Evolutionary conservation across 805 yeast genomes (phyloP).

Genomic region (Ogataea ganodermae): DNA sequence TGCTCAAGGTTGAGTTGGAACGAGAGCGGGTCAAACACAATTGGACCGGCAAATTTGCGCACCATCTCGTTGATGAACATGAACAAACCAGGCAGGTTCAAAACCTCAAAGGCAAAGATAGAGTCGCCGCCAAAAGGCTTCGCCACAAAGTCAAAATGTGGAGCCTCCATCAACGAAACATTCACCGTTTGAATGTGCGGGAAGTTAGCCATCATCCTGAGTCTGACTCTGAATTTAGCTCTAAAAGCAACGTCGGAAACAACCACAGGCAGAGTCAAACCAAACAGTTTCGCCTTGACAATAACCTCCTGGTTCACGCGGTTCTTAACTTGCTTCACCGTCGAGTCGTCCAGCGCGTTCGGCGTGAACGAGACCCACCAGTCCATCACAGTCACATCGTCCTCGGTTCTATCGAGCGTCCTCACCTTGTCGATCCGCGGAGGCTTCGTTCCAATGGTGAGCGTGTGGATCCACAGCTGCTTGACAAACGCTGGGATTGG

Average conservation of each 20-base stretch:
- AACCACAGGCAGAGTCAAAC: slow-evolving; percentile 74
- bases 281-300: slow-evolving; percentile 80
- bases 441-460: slow-evolving; percentile 94
- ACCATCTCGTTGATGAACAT: slow-evolving; percentile 84
- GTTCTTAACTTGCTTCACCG: slow-evolving; percentile 80
- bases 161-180: slow-evolving; percentile 81
- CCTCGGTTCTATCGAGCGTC: slow-evolving; percentile 85
- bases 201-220: slow-evolving; percentile 85
- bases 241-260: slow-evolving; percentile 79
- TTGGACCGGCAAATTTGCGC: slow-evolving; percentile 83
- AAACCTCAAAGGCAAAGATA: slow-evolving; percentile 82
- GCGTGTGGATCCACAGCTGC: slow-evolving; percentile 79
- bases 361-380: slow-evolving; percentile 94
- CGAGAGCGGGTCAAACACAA: slow-evolving; percentile 85
- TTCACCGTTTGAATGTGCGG: slow-evolving; percentile 94
- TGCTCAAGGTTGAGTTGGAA: slow-evolving; percentile 93
- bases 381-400: slow-evolving; percentile 96
- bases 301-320: slow-evolving; percentile 80
- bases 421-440: slow-evolving; percentile 90
- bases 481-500: slow-evolving; percentile 83
- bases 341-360: slow-evolving; percentile 81
- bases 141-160: slow-evolving; percentile 82
- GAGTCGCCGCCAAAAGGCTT: slow-evolving; percentile 76
- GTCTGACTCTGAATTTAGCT: slow-evolving; percentile 73
- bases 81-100: slow-evolving; percentile 83